Evolutionary conservation across 2,329 filamentous ascomycete genomes (phyloP).

Genomic region (Colletotrichum sp.): DNA sequence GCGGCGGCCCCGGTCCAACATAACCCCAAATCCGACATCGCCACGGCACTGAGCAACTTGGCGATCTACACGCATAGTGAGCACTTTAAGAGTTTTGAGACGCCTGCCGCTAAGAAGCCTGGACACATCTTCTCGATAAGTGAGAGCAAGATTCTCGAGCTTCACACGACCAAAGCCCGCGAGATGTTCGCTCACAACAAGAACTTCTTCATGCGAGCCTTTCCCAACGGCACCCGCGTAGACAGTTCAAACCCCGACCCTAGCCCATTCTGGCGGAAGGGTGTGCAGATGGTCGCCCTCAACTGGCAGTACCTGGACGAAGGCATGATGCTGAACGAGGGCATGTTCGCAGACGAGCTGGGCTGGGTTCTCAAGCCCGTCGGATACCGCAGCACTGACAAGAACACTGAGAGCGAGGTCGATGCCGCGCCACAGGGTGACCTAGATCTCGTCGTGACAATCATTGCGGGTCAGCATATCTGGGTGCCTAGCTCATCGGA

Average conservation of each 20-base stretch:
- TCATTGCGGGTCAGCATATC: conserved; percentile 79
- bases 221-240: conserved; percentile 79
- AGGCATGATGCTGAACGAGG: conserved; percentile 95
- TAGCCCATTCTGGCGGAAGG: conserved; percentile 87
- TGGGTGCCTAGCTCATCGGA: conserved; percentile 55
- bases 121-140: conserved; percentile 86
- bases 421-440: conserved; percentile 53
- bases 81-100: conserved; percentile 75
- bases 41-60: conserved; percentile 72
- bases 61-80: conserved; percentile 89
- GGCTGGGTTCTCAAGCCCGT: conserved; percentile 88
- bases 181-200: conserved; percentile 89
- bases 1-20: conserved; percentile 25
- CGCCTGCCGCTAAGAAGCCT: conserved; percentile 63
- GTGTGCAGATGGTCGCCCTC: conserved; percentile 96
- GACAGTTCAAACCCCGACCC: conserved; percentile 96
- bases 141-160: conserved; percentile 73
- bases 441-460: conserved; percentile 72
- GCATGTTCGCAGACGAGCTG: conserved; percentile 88
- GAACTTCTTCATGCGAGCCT: conserved; percentile 87
- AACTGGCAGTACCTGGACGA: conserved; percentile 98
- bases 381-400: conserved; percentile 66
- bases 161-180: conserved; percentile 66
- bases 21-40: conserved; percentile 64
- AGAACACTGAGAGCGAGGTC: conserved; percentile 42